These are phyloP conservation scores for Pinus tabuliformis DNA, from an alignment of 75 land plant genomes.

Conservation along the genomic window DNA sequence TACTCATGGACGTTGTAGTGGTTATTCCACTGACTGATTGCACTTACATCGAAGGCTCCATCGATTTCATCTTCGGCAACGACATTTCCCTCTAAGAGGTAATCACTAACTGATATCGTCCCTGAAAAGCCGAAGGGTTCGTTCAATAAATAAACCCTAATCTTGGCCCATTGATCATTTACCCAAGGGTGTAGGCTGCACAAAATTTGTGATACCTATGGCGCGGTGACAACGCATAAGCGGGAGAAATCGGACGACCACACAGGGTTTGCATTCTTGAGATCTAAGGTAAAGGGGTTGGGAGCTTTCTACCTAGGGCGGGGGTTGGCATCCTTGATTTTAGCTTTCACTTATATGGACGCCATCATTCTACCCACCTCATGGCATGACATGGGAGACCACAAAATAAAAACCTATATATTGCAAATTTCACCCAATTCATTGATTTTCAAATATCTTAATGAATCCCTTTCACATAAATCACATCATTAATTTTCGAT, in stretches of 20 bases:
- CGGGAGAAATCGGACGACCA: conserved; percentile 50
- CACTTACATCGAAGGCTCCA: conserved; percentile 78
- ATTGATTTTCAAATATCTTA: too few relatives aligned
- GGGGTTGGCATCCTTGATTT: conserved; percentile 67
- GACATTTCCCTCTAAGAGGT: conserved; percentile 65
- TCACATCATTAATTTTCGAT: too few relatives aligned
- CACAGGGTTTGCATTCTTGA: conserved; percentile 85
- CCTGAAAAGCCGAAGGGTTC: too few relatives aligned
- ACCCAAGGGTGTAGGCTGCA: conserved; percentile 53
- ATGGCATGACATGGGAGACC: conserved; percentile 90
- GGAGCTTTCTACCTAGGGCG: conserved; percentile 74
- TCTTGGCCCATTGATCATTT: too few relatives aligned
- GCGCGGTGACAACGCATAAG: conserved; percentile 72
- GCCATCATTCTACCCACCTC: conserved; percentile 71
- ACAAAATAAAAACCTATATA: conserved; percentile 56
- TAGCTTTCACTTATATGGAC: conserved; percentile 53
- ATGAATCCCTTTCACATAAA: too few relatives aligned
- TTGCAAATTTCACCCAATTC: background rate
- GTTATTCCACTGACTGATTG: too few relatives aligned
- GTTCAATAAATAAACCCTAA: too few relatives aligned
- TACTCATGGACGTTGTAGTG: too few relatives aligned
- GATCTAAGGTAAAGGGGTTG: conserved; percentile 80
- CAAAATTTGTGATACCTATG: conserved; percentile 48
- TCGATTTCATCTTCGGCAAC: conserved; percentile 82
- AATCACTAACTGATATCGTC: too few relatives aligned